Evolutionary conservation across 1,139 yeast species (phyloP).

Genomic region (Cylindricascospora bacillispora): DNA sequence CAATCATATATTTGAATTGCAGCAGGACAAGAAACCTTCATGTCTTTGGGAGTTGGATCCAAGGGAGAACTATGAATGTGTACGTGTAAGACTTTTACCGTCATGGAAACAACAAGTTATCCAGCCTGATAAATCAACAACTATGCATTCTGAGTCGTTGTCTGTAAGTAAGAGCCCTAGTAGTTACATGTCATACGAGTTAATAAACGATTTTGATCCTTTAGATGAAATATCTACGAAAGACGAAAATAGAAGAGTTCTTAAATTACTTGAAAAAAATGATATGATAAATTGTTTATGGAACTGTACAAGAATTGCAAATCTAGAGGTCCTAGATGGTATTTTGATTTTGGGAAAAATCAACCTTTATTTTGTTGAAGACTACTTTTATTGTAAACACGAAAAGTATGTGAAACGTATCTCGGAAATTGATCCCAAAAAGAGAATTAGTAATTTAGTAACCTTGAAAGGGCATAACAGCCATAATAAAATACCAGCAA

Average conservation of each 20-base stretch:
- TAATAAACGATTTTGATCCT: constrained; percentile 20
- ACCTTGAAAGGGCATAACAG: constrained; percentile 31
- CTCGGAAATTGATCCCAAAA: constrained; percentile 46
- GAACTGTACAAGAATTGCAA: constrained; percentile 64
- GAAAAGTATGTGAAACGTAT: constrained; percentile 38
- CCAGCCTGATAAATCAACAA: constrained; percentile 1
- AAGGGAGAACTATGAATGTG: constrained; percentile 56
- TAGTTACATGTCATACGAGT: constrained; percentile 1
- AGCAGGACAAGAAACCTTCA: no score
- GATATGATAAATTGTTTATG: constrained; percentile 59
- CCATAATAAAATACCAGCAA: constrained; percentile 8
- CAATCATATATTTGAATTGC: no score
- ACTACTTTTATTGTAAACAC: constrained; percentile 43
- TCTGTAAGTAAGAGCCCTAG: neutral
- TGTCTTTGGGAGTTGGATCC: constrained; percentile 51
- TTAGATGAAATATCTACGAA: constrained; percentile 32
- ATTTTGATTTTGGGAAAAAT: constrained; percentile 53
- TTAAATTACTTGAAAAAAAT: constrained; percentile 55
- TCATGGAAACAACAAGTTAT: constrained; percentile 2
- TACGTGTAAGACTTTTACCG: constrained; percentile 23
- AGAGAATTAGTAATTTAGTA: constrained; percentile 55
- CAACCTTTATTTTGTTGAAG: constrained; percentile 55
- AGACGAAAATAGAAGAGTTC: constrained; percentile 61
- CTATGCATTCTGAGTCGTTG: no score
- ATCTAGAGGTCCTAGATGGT: constrained; percentile 62